Evolutionary conservation across 129 eudicot genomes (phyloP), one percentile per base, ranked within the genome.

Genomic region (Artemisia annua): DNA sequence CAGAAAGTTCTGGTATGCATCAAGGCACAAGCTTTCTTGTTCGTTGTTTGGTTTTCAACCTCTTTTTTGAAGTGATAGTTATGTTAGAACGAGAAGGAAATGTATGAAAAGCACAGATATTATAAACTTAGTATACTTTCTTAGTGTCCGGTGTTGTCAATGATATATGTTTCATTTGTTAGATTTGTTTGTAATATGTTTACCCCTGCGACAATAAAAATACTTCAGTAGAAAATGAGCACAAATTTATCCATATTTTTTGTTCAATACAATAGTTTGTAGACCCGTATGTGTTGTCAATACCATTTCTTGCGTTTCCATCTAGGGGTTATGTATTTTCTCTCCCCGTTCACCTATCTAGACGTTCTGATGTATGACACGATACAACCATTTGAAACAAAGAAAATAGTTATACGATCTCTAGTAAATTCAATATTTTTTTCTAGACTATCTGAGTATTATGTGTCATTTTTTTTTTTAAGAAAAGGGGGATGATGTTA

Each of bases 21-120:
- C 79, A 64, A 78, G 69, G 59, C 80, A 79, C 80, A 48, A 28
- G 48, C 51, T 73, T 64, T 73, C 48, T 70, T 53, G 62, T 76
- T 76, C 22, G 11, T 64, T 24, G 19, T 71, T 72, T 28, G 70
- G 66, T 44, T 49, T 68, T 39, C 18, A 51, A 43, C 43, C 15
- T 61, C 32, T 63, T 63, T 69, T 63, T 67, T 51, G 52, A 67
- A 74, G n/a, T 28, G 15, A 73, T 56, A 66, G 81, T 75, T 75
- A 62, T 50, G 72, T 66, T 50, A 54, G 53, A 60, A 51, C 32
- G 52, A 64, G 52, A 76, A 65, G 53, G 51, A 58, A 57, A 52
- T 63, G 55, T 46, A 62, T 68, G 82, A 74, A 39, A 74, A 46
- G 49, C 54, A 50, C 62, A 30, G 72, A 70, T 70, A 55, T 63